A percentile compares a stretch with the other conserved stretches of the same genome.
These are phyloP conservation scores for Flaveria brownii DNA, from an alignment of 129 eudicot species.

Conservation along the genomic window DNA sequence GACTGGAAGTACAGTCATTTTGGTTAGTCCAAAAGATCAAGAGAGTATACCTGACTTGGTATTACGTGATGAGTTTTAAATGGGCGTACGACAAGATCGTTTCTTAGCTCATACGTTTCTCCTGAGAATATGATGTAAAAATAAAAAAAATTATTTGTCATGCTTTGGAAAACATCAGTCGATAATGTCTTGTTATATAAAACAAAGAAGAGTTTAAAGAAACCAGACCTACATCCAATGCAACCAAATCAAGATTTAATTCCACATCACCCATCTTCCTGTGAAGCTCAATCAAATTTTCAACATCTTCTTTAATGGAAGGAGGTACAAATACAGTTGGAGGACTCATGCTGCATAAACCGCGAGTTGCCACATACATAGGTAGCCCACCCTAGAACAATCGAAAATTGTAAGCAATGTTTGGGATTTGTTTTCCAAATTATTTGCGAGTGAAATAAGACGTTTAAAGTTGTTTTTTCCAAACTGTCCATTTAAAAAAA, in stretches of 20 bases:
- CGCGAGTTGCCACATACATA: conserved; percentile 91
- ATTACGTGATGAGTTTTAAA: conserved; percentile 92
- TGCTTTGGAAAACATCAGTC: conserved; percentile 11
- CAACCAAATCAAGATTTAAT: conserved; percentile 81
- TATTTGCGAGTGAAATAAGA: background rate
- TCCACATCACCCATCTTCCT: conserved; percentile 88
- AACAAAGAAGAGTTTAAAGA: conserved; percentile 11
- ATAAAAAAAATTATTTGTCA: background rate
- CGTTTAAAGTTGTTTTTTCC: background rate
- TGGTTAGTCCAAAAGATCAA: conserved; percentile 6
- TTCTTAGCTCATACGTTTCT: conserved; percentile 90
- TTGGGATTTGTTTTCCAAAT: background rate
- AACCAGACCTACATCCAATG: conserved; percentile 77
- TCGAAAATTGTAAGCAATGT: background rate
- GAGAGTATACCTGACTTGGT: conserved; percentile 78
- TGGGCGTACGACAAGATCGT: conserved; percentile 91
- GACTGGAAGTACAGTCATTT: background rate
- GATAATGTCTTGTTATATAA: background rate
- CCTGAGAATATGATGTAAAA: conserved; percentile 46
- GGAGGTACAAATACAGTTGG: conserved; percentile 96
- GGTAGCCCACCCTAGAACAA: conserved; percentile 91
- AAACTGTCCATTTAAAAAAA: no score
- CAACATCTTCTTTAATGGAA: conserved; percentile 82
- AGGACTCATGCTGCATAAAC: conserved; percentile 80
- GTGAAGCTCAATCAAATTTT: conserved; percentile 77